A percentile compares a stretch with the other conserved stretches of the same genome.
These are phyloP conservation scores for Arthrobotrys musiformis DNA, from an alignment of 2,329 filamentous ascomycete species.

Conservation along the genomic window DNA sequence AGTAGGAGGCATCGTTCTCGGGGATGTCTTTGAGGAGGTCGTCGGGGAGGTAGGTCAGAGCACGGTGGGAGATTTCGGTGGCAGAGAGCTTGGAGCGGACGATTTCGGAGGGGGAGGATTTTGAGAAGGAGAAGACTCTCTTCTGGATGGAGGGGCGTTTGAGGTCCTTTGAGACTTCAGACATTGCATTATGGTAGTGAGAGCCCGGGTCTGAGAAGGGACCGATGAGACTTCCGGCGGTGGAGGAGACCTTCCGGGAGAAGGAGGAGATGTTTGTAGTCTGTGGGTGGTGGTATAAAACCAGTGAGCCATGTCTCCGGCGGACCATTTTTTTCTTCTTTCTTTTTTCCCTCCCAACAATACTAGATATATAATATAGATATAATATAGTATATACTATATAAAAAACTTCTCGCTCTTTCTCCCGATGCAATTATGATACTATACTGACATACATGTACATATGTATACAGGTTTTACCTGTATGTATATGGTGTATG, in stretches of 20 bases:
- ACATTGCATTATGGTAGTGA: conserved; percentile 88
- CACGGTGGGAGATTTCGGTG: conserved; percentile 91
- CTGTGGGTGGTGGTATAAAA: conserved; percentile 52
- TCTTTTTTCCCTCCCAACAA: background rate
- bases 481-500: conserved; percentile 10
- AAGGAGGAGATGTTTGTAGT: conserved; percentile 70
- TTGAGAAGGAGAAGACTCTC: conserved; percentile 88
- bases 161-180: conserved; percentile 88
- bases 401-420: no score
- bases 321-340: conserved; percentile 8
- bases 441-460: background rate
- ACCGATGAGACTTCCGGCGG: conserved; percentile 87
- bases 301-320: background rate
- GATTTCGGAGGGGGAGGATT: conserved; percentile 90
- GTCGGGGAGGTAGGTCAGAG: conserved; percentile 86
- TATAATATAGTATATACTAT: background rate
- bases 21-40: conserved; percentile 90
- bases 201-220: conserved; percentile 70
- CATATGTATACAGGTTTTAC: background rate
- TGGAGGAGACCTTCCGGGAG: conserved; percentile 91
- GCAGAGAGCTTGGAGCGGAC: conserved; percentile 91
- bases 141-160: conserved; percentile 84
- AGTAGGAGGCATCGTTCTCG: conserved; percentile 85
- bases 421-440: no score
- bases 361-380: no score